phyloP scores from a whole-genome alignment of 768 basidiomycete species.

The Roridomyces roridus region DNA sequence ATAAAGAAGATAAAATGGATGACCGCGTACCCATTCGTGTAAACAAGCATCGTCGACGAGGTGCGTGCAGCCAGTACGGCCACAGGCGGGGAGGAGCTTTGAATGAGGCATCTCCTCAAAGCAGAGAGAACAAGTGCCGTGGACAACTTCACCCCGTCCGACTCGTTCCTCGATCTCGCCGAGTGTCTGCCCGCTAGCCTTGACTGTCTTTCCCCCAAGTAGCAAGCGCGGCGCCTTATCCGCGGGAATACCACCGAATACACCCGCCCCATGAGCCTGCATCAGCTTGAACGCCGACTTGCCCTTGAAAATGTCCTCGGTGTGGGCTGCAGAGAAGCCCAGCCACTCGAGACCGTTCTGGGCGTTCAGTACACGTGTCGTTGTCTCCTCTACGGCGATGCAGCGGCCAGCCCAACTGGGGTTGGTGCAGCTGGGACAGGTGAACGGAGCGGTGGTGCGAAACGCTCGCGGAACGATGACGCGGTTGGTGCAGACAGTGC shows the following conservation, averaged over 20 bases:
- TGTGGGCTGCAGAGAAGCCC: constrained; percentile 16
- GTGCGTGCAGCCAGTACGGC: constrained; percentile 31
- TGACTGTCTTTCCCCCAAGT: constrained; percentile 2
- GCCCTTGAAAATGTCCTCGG: constrained; percentile 22
- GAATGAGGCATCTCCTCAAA: constrained; percentile 30
- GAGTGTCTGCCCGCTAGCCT: neutral
- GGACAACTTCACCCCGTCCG: constrained; percentile 29
- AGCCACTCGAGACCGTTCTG: constrained; percentile 33
- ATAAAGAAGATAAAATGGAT: neutral
- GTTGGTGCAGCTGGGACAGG: constrained; percentile 28
- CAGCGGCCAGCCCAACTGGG: constrained; percentile 4
- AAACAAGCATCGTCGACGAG: constrained; percentile 31
- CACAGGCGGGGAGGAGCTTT: constrained; percentile 32
- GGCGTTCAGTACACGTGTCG: constrained; percentile 16
- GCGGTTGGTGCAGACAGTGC: constrained; percentile 30
- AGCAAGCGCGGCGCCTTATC: neutral
- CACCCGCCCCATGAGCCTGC: constrained; percentile 24
- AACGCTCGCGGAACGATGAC: constrained; percentile 27
- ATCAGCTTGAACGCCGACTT: constrained; percentile 36
- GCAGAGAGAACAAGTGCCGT: constrained; percentile 32
- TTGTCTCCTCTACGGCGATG: constrained; percentile 22
- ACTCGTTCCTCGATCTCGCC: constrained; percentile 25
- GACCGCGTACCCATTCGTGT: constrained; percentile 29
- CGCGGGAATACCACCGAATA: constrained; percentile 18
- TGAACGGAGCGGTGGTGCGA: constrained; percentile 17